Percentiles rank a stretch among this genome's conserved stretches.
Conservation (phyloP, 805 yeast genomes). For the Brettanomyces anomalus region DNA sequence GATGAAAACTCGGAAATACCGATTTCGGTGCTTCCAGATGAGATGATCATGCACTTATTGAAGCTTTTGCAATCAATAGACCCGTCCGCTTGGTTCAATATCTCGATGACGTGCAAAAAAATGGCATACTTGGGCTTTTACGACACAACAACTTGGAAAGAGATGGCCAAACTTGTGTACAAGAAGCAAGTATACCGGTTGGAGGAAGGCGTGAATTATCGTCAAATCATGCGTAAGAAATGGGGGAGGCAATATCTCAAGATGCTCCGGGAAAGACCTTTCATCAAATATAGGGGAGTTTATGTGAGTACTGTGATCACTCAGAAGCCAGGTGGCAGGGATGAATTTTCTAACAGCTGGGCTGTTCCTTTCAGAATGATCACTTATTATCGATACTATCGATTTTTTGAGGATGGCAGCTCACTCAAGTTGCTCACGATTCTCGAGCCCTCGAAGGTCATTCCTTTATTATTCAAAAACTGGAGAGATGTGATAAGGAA, state of each 20-base stretch:
- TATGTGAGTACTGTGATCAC: conserved; percentile 82
- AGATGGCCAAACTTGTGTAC: conserved; percentile 41
- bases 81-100: conserved; percentile 58
- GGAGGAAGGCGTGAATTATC: conserved; percentile 28
- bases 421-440: conserved; percentile 63
- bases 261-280: conserved; percentile 62
- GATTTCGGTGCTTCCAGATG: conserved; percentile 44
- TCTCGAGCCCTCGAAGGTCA: conserved; percentile 60
- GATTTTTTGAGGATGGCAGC: conserved; percentile 74
- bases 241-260: conserved; percentile 38
- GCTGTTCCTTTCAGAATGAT: conserved; percentile 71
- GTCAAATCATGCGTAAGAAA: conserved; percentile 25
- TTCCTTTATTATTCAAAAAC: conserved; percentile 39
- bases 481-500: conserved; percentile 1
- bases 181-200: conserved; percentile 45
- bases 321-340: conserved; percentile 71
- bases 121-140: conserved; percentile 51
- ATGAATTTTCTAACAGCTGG: conserved; percentile 59
- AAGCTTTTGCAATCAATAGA: conserved; percentile 35
- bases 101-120: conserved; percentile 50
- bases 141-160: conserved; percentile 40
- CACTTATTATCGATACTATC: conserved; percentile 77
- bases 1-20: conserved; percentile 27
- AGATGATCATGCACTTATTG: conserved; percentile 44
- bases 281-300: conserved; percentile 70